Base-by-base conservation (phyloP, 768 basidiomycete species). In the Trametes cubensis region DNA sequence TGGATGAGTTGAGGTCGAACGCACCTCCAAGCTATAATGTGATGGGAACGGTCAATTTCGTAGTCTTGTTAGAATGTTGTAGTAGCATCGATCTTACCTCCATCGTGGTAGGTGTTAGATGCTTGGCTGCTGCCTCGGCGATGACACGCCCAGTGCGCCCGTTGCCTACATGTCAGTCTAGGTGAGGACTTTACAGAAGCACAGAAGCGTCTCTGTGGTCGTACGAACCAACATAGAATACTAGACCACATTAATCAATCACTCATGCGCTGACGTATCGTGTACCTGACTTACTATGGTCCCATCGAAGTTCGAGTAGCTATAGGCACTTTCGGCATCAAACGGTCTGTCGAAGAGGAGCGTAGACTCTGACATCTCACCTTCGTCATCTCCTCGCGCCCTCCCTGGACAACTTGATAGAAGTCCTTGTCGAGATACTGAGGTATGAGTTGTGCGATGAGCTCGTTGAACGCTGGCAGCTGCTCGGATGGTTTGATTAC, bases 401-500 rank as follows among this genome's bases (percentile, higher is more conserved):
- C 85, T 18, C 91, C 92, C 63, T 89, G 85, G 26, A 93, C 82
- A 38, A 94, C 78, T 13, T 83, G 78, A n/a, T 85, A 79, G 3
- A 89, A 70, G 34, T 85, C 81, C 0, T 77, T 72, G 71, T 95
- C 94, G 61, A 95, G 67, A 68, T 95, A 95, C 69, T 89, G 85
- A 2, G 85, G 85, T 6, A 92, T 41, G 7, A 94, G 81, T 66
- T 91, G 86, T 0, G 86, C 80, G 17, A 92, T 69, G 13, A 94
- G 79, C 10, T 80, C 67, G 46, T 82, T 83, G 4, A 78, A 75
- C 2, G 82, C 79, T 0, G 87, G 83, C 0, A 83, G 76, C 3
- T 83, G 74, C 69, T 95, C 94, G 1, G 93, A 89, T 0, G 90
- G 90, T 71, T 95, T 95, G 54, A 94, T 50, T 4, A 88, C 74